Conservation (phyloP, 495 filamentous ascomycete genomes). For the Talaromyces stipitatus region DNA sequence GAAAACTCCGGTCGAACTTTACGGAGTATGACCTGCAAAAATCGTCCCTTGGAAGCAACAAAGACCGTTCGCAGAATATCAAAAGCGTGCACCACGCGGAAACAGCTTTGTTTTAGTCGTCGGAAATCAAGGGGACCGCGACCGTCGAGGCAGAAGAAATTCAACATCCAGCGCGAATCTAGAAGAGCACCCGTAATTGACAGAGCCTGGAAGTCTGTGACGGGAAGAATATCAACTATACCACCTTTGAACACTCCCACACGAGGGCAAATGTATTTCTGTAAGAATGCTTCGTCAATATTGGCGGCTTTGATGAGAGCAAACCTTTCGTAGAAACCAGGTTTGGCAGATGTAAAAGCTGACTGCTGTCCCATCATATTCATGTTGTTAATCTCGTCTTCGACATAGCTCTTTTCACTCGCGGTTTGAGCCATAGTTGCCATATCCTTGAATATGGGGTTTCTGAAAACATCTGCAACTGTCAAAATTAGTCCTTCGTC, state of each 20-base stretch:
- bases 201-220: constrained; percentile 57
- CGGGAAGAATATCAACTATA: constrained; percentile 50
- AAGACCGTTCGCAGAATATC: constrained; percentile 68
- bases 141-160: constrained; percentile 52
- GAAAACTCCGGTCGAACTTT: constrained; percentile 43
- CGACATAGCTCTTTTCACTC: constrained; percentile 10
- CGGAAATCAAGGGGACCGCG: constrained; percentile 37
- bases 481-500: constrained; percentile 47
- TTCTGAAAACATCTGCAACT: constrained; percentile 45
- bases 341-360: neutral
- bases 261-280: constrained; percentile 43
- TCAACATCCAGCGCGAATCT: constrained; percentile 42
- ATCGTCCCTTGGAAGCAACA: constrained; percentile 45
- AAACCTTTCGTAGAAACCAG: constrained; percentile 33
- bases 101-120: constrained; percentile 37
- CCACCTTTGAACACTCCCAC: constrained; percentile 49
- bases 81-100: constrained; percentile 42
- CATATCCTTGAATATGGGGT: constrained; percentile 42
- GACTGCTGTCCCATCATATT: constrained; percentile 7
- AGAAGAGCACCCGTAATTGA: constrained; percentile 53
- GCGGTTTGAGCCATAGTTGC: constrained; percentile 22
- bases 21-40: constrained; percentile 56
- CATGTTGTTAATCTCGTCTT: constrained; percentile 10
- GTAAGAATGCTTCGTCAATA: constrained; percentile 34
- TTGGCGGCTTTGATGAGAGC: constrained; percentile 32